Evolutionary conservation across 148 eudicot genomes (phyloP).

Genomic region (Rhododendron kiyosumense): DNA sequence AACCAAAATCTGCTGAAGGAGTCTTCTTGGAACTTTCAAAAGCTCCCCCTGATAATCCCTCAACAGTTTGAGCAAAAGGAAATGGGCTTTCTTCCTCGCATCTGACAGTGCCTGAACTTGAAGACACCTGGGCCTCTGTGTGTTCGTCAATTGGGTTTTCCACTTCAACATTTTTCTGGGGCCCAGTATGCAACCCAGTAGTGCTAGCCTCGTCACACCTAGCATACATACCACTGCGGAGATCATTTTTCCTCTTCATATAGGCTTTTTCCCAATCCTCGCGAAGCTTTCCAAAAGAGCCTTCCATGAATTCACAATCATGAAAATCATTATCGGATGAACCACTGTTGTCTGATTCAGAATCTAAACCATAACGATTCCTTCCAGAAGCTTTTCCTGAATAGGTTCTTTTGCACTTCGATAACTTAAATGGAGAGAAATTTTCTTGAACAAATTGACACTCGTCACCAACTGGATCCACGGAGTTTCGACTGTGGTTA

Average conservation of each 20-base stretch:
- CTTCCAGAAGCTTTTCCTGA: constrained; percentile 46
- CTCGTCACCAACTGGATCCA: constrained; percentile 22
- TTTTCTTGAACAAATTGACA: constrained; percentile 35
- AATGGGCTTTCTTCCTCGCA: constrained; percentile 15
- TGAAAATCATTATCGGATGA: constrained; percentile 49
- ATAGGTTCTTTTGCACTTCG: constrained; percentile 78
- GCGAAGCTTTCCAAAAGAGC: constrained; percentile 42
- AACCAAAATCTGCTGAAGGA: background rate
- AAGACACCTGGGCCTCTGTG: constrained; percentile 4
- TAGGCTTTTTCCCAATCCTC: constrained; percentile 70
- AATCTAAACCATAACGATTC: constrained; percentile 41
- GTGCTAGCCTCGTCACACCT: constrained; percentile 12
- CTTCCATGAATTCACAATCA: constrained; percentile 75
- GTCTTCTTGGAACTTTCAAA: background rate
- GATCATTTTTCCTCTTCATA: constrained; percentile 30
- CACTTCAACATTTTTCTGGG: constrained; percentile 19
- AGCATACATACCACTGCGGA: constrained; percentile 16
- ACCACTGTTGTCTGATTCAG: constrained; percentile 18
- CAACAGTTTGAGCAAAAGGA: background rate
- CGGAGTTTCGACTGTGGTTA: background rate
- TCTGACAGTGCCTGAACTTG: constrained; percentile 11
- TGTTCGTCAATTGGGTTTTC: constrained; percentile 9
- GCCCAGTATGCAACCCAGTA: constrained; percentile 21
- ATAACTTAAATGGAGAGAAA: constrained; percentile 48
- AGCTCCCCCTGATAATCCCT: constrained; percentile 1